Conservation (phyloP, 495 filamentous ascomycete species). For the Ascodesmis nigricans region DNA sequence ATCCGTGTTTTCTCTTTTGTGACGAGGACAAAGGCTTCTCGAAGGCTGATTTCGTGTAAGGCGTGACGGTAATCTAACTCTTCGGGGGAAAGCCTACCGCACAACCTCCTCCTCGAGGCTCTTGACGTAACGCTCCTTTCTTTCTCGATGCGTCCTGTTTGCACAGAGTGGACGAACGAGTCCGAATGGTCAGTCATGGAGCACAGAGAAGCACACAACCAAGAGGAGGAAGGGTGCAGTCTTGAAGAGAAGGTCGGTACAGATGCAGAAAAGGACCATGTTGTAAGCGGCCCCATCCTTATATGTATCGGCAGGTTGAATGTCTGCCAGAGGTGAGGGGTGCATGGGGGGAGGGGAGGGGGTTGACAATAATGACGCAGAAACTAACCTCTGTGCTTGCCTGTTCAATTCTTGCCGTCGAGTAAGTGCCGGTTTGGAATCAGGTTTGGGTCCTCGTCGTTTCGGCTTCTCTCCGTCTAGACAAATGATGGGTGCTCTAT, state of each 20-base stretch:
- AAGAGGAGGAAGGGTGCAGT: no score
- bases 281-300: no score
- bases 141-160: slow-evolving; percentile 67
- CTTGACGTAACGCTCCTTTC: slow-evolving; percentile 90
- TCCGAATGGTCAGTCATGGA: neutral
- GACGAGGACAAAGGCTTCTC: slow-evolving; percentile 38
- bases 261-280: no score
- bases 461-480: slow-evolving; percentile 72
- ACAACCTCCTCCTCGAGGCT: slow-evolving; percentile 76
- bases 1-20: slow-evolving; percentile 42
- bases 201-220: neutral
- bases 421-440: slow-evolving; percentile 88
- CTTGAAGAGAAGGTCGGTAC: no score
- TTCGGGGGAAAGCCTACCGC: slow-evolving; percentile 28
- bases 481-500: slow-evolving; percentile 2
- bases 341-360: no score
- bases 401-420: slow-evolving; percentile 83
- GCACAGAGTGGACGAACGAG: neutral
- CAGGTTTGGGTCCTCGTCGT: slow-evolving; percentile 80
- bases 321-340: no score
- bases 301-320: no score
- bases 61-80: slow-evolving; percentile 29
- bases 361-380: no score
- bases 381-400: slow-evolving; percentile 70
- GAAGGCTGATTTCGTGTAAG: slow-evolving; percentile 26